A percentile compares a stretch with the other conserved stretches of the same genome.
These are phyloP conservation scores for Saccharum spontaneum DNA, from an alignment of 176 grass and related monocot species.

Conservation along the genomic window DNA sequence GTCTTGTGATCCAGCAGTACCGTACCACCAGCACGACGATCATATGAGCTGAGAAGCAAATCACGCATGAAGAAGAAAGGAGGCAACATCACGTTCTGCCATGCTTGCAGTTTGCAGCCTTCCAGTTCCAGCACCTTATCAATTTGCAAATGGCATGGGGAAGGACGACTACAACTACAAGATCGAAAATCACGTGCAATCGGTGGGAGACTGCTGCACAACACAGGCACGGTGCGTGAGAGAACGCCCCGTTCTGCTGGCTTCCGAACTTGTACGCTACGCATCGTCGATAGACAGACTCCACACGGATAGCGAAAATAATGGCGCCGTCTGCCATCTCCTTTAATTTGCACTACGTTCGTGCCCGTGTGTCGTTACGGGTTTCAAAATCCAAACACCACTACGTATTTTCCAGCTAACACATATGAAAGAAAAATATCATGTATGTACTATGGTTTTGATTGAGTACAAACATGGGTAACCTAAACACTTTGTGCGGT, in stretches of 20 bases:
- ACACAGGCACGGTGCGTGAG: background rate
- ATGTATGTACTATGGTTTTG: too few relatives aligned
- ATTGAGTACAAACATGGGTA: too few relatives aligned
- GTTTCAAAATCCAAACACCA: too few relatives aligned
- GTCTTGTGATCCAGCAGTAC: background rate
- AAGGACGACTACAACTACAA: background rate
- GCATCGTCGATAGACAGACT: background rate
- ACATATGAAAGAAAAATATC: too few relatives aligned
- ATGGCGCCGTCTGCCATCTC: too few relatives aligned
- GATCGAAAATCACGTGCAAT: background rate
- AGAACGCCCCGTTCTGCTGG: background rate
- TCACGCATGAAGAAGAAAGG: background rate
- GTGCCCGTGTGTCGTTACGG: too few relatives aligned
- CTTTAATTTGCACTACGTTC: too few relatives aligned
- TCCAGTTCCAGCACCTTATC: background rate
- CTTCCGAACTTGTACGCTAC: background rate
- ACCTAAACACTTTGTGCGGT: too few relatives aligned
- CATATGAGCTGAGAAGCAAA: background rate
- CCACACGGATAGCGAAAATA: background rate
- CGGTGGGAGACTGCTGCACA: background rate
- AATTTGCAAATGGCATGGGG: background rate
- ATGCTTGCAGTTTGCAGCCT: slow-evolving; percentile 1
- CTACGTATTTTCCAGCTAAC: too few relatives aligned
- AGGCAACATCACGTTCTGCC: slow-evolving; percentile 22
- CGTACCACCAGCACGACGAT: background rate